Conservation (phyloP, 768 basidiomycete species). For the Podaxis sp. region DNA sequence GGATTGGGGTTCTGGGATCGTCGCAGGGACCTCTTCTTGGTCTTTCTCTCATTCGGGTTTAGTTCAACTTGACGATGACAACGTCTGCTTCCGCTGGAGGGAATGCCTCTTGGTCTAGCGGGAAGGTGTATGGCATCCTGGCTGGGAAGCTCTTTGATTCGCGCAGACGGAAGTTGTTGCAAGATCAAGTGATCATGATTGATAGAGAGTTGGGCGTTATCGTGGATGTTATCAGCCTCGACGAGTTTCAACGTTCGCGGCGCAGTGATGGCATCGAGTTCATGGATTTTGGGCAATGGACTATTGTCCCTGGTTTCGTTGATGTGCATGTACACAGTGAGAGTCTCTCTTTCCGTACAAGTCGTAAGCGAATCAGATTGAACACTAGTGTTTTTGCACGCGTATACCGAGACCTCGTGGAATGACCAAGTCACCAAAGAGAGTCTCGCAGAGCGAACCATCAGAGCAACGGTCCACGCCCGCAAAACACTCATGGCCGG, state of each 20-base stretch:
- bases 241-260: conserved; percentile 11
- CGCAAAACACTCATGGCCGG: conserved; percentile 57
- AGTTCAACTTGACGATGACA: background rate
- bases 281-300: conserved; percentile 45
- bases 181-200: conserved; percentile 48
- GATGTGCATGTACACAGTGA: conserved; percentile 57
- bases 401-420: conserved; percentile 62
- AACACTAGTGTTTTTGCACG: conserved; percentile 55
- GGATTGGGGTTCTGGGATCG: background rate
- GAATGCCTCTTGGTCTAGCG: background rate
- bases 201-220: conserved; percentile 48
- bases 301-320: conserved; percentile 57
- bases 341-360: conserved; percentile 18
- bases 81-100: background rate
- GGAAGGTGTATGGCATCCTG: conserved; percentile 27
- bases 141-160: conserved; percentile 57
- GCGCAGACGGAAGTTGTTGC: conserved; percentile 36
- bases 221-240: conserved; percentile 34
- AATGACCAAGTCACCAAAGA: conserved; percentile 61
- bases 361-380: background rate
- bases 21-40: background rate
- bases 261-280: conserved; percentile 27
- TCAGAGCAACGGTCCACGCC: conserved; percentile 63
- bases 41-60: background rate
- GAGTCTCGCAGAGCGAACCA: conserved; percentile 53